Base-by-base conservation (phyloP, 495 filamentous ascomycete species). In the Penicillium robsamsonii region DNA sequence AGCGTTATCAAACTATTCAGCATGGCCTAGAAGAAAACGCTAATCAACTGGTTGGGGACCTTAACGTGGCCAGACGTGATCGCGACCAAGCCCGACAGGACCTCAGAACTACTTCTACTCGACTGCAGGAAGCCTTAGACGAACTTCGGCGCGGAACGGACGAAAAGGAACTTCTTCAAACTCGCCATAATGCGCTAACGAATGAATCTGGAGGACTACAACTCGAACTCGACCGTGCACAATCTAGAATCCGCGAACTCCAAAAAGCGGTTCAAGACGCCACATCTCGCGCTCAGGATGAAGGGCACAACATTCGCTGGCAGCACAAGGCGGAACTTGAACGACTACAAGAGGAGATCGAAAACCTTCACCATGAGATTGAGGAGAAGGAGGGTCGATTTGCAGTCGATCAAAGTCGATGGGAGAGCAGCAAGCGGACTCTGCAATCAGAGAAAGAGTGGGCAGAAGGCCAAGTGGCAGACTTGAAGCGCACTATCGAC, bases 401-500 rank as follows among this genome's bases (percentile, higher is more conserved):
- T 70, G 83, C 86, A 30, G 79, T 86, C 55, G 84, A 89, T 57
- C 79, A 83, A 62, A 85, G 89, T 44, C 82, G 84, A 47, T 92
- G 88, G 89, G 81, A 87, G 29, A 79, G 80, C 22, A 81, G 85
- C 56, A 84, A 78, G 57, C 82, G 82, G 38, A 77, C 77, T 46
- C 71, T 93, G 11, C 80, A 89, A 55, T 74, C 83, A 5, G 84
- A 89, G 57, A 83, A 82, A 48, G 81, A 86, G 50, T 80, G 79
- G 59, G 83, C 86, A 3, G 86, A 90, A 62, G 85, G 88, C 53
- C 82, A 87, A 49, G 85, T 84, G 11, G 72, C 77, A 17, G 84
- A 85, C n/a, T 82, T 90, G 29, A 85, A 91, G 67, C 78, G 81
- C 46, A 87, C 87, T 1, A 85, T 91, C 55, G 83, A 89, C 53